A percentile compares a stretch with the other conserved stretches of the same genome.
phyloP scores from a whole-genome alignment of 2,329 filamentous ascomycete species.

The Camillea tinctor region DNA sequence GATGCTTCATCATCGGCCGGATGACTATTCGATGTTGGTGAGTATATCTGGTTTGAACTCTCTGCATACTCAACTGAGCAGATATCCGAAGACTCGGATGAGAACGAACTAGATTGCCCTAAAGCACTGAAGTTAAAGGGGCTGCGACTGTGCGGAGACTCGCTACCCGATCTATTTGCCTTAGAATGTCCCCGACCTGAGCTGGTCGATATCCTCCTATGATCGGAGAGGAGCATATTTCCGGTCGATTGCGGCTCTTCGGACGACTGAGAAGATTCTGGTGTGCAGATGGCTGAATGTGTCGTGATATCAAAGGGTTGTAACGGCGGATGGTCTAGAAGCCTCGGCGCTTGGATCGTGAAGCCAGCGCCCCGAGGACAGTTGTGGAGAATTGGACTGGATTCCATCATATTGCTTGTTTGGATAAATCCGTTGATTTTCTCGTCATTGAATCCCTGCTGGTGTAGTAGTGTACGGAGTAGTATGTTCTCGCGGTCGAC shows the following conservation, averaged over 20 bases:
- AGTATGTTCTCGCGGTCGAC: slow-evolving; percentile 69
- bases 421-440: slow-evolving; percentile 16
- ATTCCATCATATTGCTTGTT: not conserved
- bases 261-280: not conserved
- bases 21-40: not conserved
- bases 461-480: slow-evolving; percentile 57
- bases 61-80: not conserved
- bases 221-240: not conserved
- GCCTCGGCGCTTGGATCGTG: slow-evolving; percentile 9
- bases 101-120: not conserved
- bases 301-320: not conserved
- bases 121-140: not conserved
- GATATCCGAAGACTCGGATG: not conserved
- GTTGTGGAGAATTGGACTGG: not conserved
- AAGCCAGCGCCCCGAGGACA: slow-evolving; percentile 6
- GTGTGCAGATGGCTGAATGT: not conserved
- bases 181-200: not conserved
- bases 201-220: not conserved
- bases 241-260: not conserved
- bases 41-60: not conserved
- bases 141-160: not conserved
- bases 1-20: not conserved
- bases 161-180: not conserved
- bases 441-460: slow-evolving; percentile 56
- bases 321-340: slow-evolving; percentile 1